Evolutionary conservation across 352 stramenopile species (phyloP), one percentile per base, ranked within the genome.

Genomic region (Phytopythium boreale): DNA sequence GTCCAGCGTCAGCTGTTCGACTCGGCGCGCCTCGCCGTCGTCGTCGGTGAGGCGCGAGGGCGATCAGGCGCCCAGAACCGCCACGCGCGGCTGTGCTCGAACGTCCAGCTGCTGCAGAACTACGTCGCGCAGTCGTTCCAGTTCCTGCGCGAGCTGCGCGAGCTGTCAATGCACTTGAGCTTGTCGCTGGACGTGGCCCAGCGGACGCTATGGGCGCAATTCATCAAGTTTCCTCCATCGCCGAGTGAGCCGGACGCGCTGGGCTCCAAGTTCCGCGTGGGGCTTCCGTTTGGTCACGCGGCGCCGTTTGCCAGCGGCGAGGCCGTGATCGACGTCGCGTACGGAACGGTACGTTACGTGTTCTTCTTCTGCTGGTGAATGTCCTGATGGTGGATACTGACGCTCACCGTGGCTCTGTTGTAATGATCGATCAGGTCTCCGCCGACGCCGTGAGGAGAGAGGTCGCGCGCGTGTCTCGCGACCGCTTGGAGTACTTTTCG

Each of bases 241-340:
- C 51, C 61, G 44, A 71, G 57, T 15, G 57, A n/a, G 19, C 56
- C 67, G 20, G 51, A 66, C 11, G 47, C 39, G 9, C 63, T 68
- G 27, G 66, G 70, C 31, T 41, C 68, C 50, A 75, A 81, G 43
- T 90, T 92, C 59, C 68, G 71, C 41, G 71, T 92, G 5, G 84
- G 84, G 0, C 84, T 88, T 47, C 73, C 64, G n/a, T 64, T 90
- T 11, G 59, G 76, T 24, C 66, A 75, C 14, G 64, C 69, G 27
- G 89, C 82, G 61, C 84, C 84, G 1, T 88, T 80, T 58, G 82
- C 75, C 8, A 72, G 80, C 49, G 79, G 74, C 37, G 70, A 84
- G n/a, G 74, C 69, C 19, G 49, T 57, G 41, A 67, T 89, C 39
- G 66, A 77, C 26, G 70, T 88, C 22, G 46, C 57, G 22, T 77